A percentile compares a stretch with the other conserved stretches of the same genome.
These are phyloP conservation scores for Blastocystis hominis DNA, from an alignment of 352 stramenopile genomes.

Conservation along the genomic window DNA sequence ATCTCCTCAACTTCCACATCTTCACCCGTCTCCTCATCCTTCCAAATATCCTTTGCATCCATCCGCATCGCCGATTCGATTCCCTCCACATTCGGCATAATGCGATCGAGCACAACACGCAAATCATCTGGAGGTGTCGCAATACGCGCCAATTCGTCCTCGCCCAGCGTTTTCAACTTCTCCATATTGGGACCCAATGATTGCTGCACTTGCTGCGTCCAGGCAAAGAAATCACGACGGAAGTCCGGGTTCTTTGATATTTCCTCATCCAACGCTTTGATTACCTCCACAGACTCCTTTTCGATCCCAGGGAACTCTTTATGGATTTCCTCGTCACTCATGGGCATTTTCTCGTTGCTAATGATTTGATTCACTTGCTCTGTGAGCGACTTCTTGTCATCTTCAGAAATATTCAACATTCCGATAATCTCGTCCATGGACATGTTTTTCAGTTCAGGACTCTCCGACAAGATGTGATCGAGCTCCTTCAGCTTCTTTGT, in stretches of 20 bases:
- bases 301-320: slow-evolving; percentile 30
- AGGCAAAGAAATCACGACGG: neutral
- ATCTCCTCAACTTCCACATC: neutral
- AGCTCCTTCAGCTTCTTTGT: slow-evolving; percentile 26
- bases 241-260: neutral
- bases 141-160: neutral
- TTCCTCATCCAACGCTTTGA: slow-evolving; percentile 3
- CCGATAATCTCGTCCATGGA: slow-evolving; percentile 54
- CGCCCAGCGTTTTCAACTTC: neutral
- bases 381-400: slow-evolving; percentile 9
- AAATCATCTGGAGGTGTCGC: neutral
- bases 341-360: neutral
- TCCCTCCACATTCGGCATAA: slow-evolving; percentile 7
- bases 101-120: slow-evolving; percentile 20
- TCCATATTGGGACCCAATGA: neutral
- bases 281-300: neutral
- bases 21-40: neutral
- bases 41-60: neutral
- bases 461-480: slow-evolving; percentile 33
- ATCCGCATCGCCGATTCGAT: neutral
- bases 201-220: neutral
- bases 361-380: slow-evolving; percentile 3
- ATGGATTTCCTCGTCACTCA: slow-evolving; percentile 27
- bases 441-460: slow-evolving; percentile 41
- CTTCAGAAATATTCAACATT: slow-evolving; percentile 52